Evolutionary conservation across 1,284 basidiomycete genomes (phyloP).

Genomic region (Ceratobasidium sp.): DNA sequence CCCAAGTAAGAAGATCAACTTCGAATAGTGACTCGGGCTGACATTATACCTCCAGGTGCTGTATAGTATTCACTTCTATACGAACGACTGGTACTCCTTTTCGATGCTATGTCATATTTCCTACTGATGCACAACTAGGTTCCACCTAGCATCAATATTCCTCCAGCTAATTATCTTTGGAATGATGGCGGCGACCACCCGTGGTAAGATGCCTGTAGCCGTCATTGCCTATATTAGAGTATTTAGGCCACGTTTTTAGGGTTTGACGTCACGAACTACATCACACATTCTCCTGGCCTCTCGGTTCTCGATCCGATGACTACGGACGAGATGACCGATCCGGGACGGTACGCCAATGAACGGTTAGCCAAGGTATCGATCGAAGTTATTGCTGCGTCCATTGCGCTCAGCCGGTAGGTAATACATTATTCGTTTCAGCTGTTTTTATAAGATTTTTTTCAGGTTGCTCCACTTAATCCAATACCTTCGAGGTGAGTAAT

Average conservation of each 20-base stretch:
- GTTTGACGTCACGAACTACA: constrained; percentile 32
- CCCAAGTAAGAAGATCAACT: neutral
- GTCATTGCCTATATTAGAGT: neutral
- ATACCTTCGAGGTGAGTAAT: constrained; percentile 20
- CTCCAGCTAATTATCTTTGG: constrained; percentile 34
- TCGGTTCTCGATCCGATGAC: constrained; percentile 5
- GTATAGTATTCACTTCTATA: constrained; percentile 32
- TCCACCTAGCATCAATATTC: constrained; percentile 26
- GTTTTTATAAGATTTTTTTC: neutral
- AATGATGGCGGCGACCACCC: constrained; percentile 28
- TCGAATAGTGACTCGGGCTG: neutral
- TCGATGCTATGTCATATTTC: neutral
- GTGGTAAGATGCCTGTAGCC: neutral
- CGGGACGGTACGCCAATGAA: constrained; percentile 4
- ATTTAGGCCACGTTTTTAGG: neutral
- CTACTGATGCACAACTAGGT: neutral
- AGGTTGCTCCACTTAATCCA: constrained; percentile 12
- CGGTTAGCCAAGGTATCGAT: constrained; percentile 12
- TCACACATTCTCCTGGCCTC: constrained; percentile 28
- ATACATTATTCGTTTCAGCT: neutral
- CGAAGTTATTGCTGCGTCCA: constrained; percentile 16
- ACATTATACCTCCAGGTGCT: neutral
- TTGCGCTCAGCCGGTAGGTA: constrained; percentile 32
- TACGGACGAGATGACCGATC: constrained; percentile 23
- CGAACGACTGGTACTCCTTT: constrained; percentile 27